A percentile compares a stretch with the other conserved stretches of the same genome.
These are phyloP conservation scores for Zopfia rhizophila DNA, from an alignment of 2,329 filamentous ascomycete species.

Conservation along the genomic window DNA sequence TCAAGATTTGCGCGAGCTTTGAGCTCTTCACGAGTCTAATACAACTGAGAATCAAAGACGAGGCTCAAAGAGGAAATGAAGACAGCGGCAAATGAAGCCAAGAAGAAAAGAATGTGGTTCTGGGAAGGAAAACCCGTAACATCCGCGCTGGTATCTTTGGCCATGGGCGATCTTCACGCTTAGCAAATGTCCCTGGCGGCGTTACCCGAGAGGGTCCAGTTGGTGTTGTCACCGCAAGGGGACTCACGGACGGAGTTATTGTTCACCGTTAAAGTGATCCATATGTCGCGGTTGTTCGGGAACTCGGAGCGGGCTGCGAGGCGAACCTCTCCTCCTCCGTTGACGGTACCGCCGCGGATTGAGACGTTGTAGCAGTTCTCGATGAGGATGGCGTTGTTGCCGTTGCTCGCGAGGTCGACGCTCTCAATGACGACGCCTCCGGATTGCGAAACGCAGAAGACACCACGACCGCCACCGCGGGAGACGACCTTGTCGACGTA, in stretches of 20 bases:
- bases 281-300: conserved; percentile 63
- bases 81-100: no score
- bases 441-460: conserved; percentile 68
- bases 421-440: conserved; percentile 63
- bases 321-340: conserved; percentile 66
- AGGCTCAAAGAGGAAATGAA: no score
- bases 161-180: no score
- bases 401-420: conserved; percentile 64
- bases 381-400: conserved; percentile 66
- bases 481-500: conserved; percentile 65
- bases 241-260: conserved; percentile 63
- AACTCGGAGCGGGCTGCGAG: conserved; percentile 65
- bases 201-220: conserved; percentile 61
- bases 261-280: conserved; percentile 62
- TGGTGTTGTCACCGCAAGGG: conserved; percentile 65
- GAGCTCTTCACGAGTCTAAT: no score
- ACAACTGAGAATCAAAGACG: no score
- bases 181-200: conserved; percentile 43
- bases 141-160: no score
- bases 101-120: no score
- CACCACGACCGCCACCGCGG: conserved; percentile 65
- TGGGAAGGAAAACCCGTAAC: no score
- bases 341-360: conserved; percentile 63
- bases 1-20: no score
- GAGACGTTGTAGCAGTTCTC: conserved; percentile 69